phyloP scores from a whole-genome alignment of 225 moss, liverwort and hornwort genomes.

The Ulota crispa region DNA sequence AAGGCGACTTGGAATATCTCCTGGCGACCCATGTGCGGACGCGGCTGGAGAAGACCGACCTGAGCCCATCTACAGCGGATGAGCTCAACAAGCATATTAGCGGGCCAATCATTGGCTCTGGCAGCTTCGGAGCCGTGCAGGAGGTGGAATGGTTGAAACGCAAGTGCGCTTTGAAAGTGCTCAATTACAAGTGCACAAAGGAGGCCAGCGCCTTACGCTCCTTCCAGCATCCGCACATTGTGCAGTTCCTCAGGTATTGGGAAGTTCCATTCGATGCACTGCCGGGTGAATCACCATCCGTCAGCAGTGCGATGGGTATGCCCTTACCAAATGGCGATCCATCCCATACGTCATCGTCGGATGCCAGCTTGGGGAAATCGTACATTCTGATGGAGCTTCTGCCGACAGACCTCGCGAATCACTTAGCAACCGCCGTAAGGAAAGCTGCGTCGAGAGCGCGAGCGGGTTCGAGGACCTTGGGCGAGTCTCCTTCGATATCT shows the following conservation, averaged over 20 bases:
- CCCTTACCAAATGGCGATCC: too few species aligned
- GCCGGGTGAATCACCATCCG: neutral
- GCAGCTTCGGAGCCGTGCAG: slow-evolving; percentile 25
- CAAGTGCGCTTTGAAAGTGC: slow-evolving; percentile 34
- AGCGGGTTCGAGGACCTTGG: neutral
- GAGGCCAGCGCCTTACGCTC: slow-evolving; percentile 20
- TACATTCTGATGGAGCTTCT: slow-evolving; percentile 37
- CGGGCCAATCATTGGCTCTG: neutral
- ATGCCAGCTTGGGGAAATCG: neutral
- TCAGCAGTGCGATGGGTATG: too few species aligned
- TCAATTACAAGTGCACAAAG: neutral
- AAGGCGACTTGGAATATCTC: neutral
- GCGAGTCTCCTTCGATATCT: too few species aligned
- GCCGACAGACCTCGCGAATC: slow-evolving; percentile 8
- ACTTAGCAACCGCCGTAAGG: neutral
- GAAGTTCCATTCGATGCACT: neutral
- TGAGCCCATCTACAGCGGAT: neutral
- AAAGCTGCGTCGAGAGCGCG: neutral
- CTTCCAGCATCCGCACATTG: slow-evolving; percentile 43
- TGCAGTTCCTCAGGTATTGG: slow-evolving; percentile 32
- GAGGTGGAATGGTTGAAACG: slow-evolving; percentile 26
- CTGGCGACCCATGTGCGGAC: neutral
- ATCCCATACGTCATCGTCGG: neutral
- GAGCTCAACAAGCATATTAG: neutral
- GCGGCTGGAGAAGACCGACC: slow-evolving; percentile 13